phyloP scores from a whole-genome alignment of 83 land plant species.

The Picea abies region DNA sequence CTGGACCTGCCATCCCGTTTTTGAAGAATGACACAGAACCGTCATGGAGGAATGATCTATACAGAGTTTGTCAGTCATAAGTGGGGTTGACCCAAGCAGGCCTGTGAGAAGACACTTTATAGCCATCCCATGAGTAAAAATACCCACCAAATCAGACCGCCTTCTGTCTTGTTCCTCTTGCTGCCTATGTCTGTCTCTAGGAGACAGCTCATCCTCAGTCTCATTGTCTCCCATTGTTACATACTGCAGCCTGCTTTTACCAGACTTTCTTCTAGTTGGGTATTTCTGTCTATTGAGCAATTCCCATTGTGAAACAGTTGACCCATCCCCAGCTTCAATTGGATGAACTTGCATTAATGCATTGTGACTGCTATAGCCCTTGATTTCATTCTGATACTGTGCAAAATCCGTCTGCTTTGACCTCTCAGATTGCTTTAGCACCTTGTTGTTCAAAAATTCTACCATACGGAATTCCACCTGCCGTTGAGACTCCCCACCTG shows the following conservation, averaged over 20 bases:
- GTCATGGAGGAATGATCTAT: constrained; percentile 80
- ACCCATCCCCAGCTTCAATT: constrained; percentile 38
- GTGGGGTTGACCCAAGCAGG: constrained; percentile 61
- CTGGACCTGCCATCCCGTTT: constrained; percentile 77
- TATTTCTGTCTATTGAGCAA: constrained; percentile 37
- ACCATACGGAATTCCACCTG: constrained; percentile 83
- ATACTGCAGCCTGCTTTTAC: constrained; percentile 67
- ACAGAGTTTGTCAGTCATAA: constrained; percentile 45
- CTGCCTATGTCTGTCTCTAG: constrained; percentile 23
- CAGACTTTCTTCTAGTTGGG: constrained; percentile 47
- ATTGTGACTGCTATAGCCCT: constrained; percentile 35
- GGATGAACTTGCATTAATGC: constrained; percentile 29
- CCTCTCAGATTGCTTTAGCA: constrained; percentile 40
- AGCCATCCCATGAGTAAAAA: constrained; percentile 75
- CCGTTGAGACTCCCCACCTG: constrained; percentile 82
- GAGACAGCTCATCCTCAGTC: constrained; percentile 52
- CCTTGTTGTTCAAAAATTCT: constrained; percentile 72
- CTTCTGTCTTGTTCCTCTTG: constrained; percentile 16
- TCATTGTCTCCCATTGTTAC: constrained; percentile 52
- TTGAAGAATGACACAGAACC: constrained; percentile 62
- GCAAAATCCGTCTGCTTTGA: constrained; percentile 24
- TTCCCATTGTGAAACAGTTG: constrained; percentile 48
- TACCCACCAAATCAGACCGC: constrained; percentile 37
- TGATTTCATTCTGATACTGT: constrained; percentile 35
- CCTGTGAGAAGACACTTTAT: constrained; percentile 82